Percentiles rank a stretch among this genome's conserved stretches.
phyloP scores from a whole-genome alignment of 345 rosid species.

The Lepidium aucheri region DNA sequence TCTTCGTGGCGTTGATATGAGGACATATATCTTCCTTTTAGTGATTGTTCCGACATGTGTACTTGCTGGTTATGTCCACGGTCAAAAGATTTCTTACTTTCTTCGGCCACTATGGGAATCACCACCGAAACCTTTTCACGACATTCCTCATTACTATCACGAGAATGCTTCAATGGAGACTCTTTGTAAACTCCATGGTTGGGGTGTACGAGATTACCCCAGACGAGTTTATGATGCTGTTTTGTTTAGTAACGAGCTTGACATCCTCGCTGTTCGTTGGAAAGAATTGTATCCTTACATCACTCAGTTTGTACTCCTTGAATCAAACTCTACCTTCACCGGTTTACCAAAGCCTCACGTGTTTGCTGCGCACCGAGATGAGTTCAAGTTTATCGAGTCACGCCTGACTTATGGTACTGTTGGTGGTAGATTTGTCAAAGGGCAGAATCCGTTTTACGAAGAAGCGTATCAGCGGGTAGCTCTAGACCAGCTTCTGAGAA shows the following conservation, averaged over 20 bases:
- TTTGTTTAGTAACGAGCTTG: constrained; percentile 78
- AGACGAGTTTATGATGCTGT: constrained; percentile 84
- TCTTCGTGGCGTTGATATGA: constrained; percentile 84
- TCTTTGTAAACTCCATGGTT: constrained; percentile 84
- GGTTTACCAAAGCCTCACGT: constrained; percentile 59
- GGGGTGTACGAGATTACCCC: constrained; percentile 75
- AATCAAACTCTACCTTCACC: constrained; percentile 77
- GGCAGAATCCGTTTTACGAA: constrained; percentile 75
- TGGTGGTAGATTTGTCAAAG: constrained; percentile 61
- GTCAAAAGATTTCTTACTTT: constrained; percentile 80
- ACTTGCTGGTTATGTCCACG: constrained; percentile 52
- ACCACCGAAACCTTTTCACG: constrained; percentile 73
- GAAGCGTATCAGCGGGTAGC: constrained; percentile 85
- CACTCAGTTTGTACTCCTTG: constrained; percentile 72
- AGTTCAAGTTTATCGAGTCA: constrained; percentile 60
- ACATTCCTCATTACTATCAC: constrained; percentile 73
- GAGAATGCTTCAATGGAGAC: constrained; percentile 72
- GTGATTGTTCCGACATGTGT: constrained; percentile 64
- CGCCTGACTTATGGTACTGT: constrained; percentile 73
- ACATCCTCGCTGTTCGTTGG: constrained; percentile 71
- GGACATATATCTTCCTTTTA: constrained; percentile 54
- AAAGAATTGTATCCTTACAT: constrained; percentile 67
- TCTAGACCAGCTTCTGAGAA: constrained; percentile 58
- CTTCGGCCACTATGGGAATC: constrained; percentile 83
- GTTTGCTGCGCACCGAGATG: constrained; percentile 50